phyloP scores from a whole-genome alignment of 495 filamentous ascomycete genomes.

The Xylaria flabelliformis region DNA sequence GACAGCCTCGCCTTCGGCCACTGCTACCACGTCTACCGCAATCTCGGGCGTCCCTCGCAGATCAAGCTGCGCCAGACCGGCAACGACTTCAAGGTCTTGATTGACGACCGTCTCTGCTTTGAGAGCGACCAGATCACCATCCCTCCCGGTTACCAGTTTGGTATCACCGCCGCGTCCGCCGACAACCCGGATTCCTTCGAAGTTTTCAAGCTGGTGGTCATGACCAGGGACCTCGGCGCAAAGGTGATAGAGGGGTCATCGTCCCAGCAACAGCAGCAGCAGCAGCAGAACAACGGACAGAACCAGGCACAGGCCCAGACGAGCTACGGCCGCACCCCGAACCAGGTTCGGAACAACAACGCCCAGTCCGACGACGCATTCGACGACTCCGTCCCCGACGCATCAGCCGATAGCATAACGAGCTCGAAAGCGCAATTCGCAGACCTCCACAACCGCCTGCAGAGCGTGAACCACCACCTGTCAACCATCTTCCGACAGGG shows the following conservation, averaged over 20 bases:
- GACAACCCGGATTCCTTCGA: conserved; percentile 96
- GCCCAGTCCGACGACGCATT: conserved; percentile 44
- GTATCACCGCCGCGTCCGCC: conserved; percentile 84
- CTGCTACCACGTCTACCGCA: conserved; percentile 90
- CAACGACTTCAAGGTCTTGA: conserved; percentile 72
- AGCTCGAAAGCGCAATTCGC: conserved; percentile 71
- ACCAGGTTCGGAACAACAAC: conserved; percentile 33
- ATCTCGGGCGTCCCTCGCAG: conserved; percentile 81
- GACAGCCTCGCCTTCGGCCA: conserved; percentile 92
- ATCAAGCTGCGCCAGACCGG: conserved; percentile 73
- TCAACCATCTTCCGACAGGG: conserved; percentile 71
- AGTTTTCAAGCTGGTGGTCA: conserved; percentile 81
- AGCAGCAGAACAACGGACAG: conserved; percentile 30
- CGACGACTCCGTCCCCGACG: conserved; percentile 53
- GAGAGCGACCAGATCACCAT: conserved; percentile 77
- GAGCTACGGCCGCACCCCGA: conserved; percentile 37
- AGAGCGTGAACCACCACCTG: conserved; percentile 74
- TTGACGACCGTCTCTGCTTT: conserved; percentile 87
- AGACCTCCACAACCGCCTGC: conserved; percentile 81
- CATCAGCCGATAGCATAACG: conserved; percentile 54
- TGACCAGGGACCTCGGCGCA: conserved; percentile 52
- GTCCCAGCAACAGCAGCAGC: conserved; percentile 42
- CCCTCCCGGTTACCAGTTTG: conserved; percentile 82
- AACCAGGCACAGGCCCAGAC: conserved; percentile 36
- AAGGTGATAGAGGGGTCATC: conserved; percentile 42